Evolutionary conservation across 2,329 filamentous ascomycete species (phyloP).

Genomic region (Hypoxylon sp.): DNA sequence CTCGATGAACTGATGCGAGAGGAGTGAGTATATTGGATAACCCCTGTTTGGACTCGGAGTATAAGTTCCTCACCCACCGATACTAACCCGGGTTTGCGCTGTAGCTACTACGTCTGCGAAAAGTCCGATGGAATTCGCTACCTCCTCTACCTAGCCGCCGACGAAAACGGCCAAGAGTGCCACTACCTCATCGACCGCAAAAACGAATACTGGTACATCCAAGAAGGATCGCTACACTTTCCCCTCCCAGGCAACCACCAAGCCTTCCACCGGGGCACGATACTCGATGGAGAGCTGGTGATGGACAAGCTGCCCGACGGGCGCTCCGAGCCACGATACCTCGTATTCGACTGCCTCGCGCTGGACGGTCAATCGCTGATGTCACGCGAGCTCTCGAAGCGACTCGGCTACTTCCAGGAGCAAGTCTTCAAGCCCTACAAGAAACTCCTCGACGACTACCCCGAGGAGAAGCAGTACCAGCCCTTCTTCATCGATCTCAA

Average conservation of each 20-base stretch:
- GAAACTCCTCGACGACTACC: constrained; percentile 73
- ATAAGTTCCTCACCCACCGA: neutral
- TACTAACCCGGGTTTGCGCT: constrained; percentile 25
- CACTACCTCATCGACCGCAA: constrained; percentile 97
- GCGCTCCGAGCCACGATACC: constrained; percentile 79
- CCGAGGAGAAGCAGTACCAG: constrained; percentile 77
- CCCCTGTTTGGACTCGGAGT: neutral
- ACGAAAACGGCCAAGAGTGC: constrained; percentile 73
- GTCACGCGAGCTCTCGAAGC: constrained; percentile 86
- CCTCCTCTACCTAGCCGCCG: constrained; percentile 87
- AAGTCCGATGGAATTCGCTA: constrained; percentile 98
- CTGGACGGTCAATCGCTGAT: constrained; percentile 83
- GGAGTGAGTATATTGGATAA: constrained; percentile 69
- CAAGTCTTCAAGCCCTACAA: constrained; percentile 81
- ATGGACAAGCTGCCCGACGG: constrained; percentile 82
- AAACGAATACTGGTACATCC: constrained; percentile 95
- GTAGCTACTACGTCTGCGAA: constrained; percentile 94
- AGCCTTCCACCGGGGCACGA: constrained; percentile 82
- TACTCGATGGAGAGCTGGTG: constrained; percentile 95
- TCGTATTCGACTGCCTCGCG: constrained; percentile 94
- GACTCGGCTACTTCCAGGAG: constrained; percentile 87
- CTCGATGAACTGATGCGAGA: constrained; percentile 83
- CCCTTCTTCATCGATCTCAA: constrained; percentile 91
- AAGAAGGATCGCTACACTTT: constrained; percentile 80
- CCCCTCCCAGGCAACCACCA: constrained; percentile 76